Conservation (phyloP, 306 rosid species). For the Ormosia emarginata region DNA sequence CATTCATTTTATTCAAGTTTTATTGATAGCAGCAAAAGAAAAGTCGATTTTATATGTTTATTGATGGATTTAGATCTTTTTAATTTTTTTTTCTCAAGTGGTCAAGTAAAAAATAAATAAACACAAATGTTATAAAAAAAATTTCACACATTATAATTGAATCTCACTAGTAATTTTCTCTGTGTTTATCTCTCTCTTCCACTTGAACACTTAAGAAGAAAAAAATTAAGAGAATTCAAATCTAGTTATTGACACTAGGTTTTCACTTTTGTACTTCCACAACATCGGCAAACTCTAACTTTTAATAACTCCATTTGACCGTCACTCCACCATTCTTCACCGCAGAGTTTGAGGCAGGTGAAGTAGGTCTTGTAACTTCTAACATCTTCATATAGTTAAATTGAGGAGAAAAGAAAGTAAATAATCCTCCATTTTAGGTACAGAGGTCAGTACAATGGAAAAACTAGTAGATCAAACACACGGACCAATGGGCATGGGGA, state of each 20-base stretch:
- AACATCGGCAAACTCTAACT: background rate
- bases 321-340: background rate
- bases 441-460: slow-evolving; percentile 1
- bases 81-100: too few species aligned
- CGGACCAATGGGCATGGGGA: background rate
- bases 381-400: slow-evolving; percentile 11
- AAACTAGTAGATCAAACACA: slow-evolving; percentile 16
- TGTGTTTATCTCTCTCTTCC: too few species aligned
- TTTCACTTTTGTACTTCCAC: background rate
- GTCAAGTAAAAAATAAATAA: too few species aligned
- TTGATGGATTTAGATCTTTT: too few species aligned
- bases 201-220: too few species aligned
- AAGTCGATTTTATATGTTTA: background rate
- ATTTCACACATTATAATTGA: too few species aligned
- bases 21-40: background rate
- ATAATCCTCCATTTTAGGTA: background rate
- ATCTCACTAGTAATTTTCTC: too few species aligned
- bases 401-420: background rate
- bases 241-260: background rate
- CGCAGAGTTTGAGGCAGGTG: background rate
- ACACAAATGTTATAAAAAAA: too few species aligned
- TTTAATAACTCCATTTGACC: background rate
- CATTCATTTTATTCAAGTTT: background rate
- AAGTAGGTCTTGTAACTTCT: background rate
- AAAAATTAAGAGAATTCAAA: too few species aligned